These are phyloP conservation scores for Conticribra weissflogii DNA, from an alignment of 108 stramenopile species.

Conservation along the genomic window DNA sequence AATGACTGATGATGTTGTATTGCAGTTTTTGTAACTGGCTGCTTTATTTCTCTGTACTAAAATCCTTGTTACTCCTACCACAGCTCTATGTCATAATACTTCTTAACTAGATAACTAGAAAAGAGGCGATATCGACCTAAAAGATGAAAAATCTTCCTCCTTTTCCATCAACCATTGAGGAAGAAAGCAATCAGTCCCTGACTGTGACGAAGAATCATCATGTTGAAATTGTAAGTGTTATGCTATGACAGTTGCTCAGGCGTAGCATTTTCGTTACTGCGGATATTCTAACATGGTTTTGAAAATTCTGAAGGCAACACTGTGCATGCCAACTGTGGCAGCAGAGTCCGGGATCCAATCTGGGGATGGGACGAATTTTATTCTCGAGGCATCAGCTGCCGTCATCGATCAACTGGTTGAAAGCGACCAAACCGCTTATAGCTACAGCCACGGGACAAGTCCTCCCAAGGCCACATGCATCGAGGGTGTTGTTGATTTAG, in stretches of 20 bases:
- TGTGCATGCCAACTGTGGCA: conserved; percentile 26
- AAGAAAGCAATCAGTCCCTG: neutral
- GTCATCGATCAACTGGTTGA: conserved; percentile 36
- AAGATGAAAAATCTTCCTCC: too few relatives aligned
- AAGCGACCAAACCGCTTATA: conserved; percentile 3
- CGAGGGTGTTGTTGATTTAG: conserved; percentile 42
- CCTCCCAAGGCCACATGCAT: conserved; percentile 10
- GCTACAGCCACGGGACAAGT: too few relatives aligned
- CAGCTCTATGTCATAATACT: too few relatives aligned
- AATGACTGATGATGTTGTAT: too few relatives aligned
- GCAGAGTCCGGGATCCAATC: conserved; percentile 16
- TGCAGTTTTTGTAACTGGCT: too few relatives aligned
- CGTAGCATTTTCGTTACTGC: too few relatives aligned
- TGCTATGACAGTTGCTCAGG: neutral
- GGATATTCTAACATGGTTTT: too few relatives aligned
- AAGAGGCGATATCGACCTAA: too few relatives aligned
- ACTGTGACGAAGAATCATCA: conserved; percentile 1
- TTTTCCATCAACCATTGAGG: neutral
- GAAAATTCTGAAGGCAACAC: conserved; percentile 43
- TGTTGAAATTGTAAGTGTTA: conserved; percentile 7
- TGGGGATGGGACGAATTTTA: conserved; percentile 28
- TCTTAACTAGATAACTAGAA: too few relatives aligned
- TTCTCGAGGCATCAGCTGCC: conserved; percentile 32
- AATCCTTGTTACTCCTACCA: too few relatives aligned
- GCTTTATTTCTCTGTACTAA: too few relatives aligned